Evolutionary conservation across 1,139 yeast genomes (phyloP), one percentile per base, ranked within the genome.

Genomic region (Taphrina communis): DNA sequence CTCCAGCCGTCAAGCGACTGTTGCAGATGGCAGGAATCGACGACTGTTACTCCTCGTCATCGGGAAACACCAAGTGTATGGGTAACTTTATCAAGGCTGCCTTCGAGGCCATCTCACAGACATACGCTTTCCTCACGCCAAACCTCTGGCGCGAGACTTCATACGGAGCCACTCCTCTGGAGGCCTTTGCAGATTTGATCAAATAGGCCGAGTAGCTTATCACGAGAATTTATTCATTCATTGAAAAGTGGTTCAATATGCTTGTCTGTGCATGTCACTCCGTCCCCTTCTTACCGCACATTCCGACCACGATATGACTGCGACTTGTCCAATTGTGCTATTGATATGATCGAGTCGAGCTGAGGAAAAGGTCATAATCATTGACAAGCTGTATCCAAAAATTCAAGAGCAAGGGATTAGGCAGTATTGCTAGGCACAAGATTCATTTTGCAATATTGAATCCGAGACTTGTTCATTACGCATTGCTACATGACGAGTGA

Each of bases 61-160:
- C 95, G 76, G 99, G 99, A 85, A 90, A 97, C 80, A 95, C 99
- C 86, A 92, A 98, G 90, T 95, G 99, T 81, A 87, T 94, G 81
- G 99, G 95, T 87, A 94, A 94, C 96, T 94, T 99, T 83, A 90
- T 94, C 83, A 95, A 95, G 90, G 99, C 99, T 81, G 91, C 98
- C 80, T 95, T 94, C 87, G 93, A 88, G 84, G 99, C 99, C 81
- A 89, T 94, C 80, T 73, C 72, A 56, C 93, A 94, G 97, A 91
- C 99, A 77, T 95, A 94, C 90, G 97, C 96, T 86, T 94, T 92
- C 98, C 89, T 95, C 85, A 94, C 99, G 82, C 99, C 99, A 80
- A 90, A 93, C 96, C 88, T 94, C 84, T 94, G 99, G 99, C 84
- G 85, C 78, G 91, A 88, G 78, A 86, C 87, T 79, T 52, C 60